phyloP scores from a whole-genome alignment of 805 yeast species.

The Kodamaea jinghongensis region DNA sequence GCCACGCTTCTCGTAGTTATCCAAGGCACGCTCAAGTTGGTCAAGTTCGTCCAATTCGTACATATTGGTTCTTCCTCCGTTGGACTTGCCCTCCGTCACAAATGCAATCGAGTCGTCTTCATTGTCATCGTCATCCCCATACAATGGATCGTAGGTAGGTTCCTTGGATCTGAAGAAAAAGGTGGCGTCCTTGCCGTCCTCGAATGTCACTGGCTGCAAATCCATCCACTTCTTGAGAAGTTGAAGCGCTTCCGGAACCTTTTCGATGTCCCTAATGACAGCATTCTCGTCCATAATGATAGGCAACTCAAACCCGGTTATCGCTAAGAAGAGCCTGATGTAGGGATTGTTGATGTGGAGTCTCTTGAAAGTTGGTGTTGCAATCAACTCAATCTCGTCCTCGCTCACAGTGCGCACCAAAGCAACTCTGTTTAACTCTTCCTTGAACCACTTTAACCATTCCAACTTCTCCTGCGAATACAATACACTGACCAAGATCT shows the following conservation, averaged over 20 bases:
- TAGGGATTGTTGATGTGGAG: slow-evolving; percentile 46
- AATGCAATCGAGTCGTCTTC: slow-evolving; percentile 25
- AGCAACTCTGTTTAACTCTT: slow-evolving; percentile 33
- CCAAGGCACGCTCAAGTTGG: slow-evolving; percentile 19
- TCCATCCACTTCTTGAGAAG: slow-evolving; percentile 43
- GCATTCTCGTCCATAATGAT: slow-evolving; percentile 38
- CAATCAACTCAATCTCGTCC: slow-evolving; percentile 10
- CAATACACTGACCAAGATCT: slow-evolving; percentile 50
- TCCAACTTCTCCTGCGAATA: slow-evolving; percentile 42
- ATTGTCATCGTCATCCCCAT: slow-evolving; percentile 23
- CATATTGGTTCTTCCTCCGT: slow-evolving; percentile 13
- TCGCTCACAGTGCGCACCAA: slow-evolving; percentile 20
- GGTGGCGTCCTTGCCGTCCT: slow-evolving; percentile 37
- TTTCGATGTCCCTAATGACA: slow-evolving; percentile 31
- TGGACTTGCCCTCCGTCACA: slow-evolving; percentile 10
- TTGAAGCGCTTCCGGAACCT: slow-evolving; percentile 32
- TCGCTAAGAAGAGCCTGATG: slow-evolving; percentile 41
- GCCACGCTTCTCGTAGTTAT: slow-evolving; percentile 15
- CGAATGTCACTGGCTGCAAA: slow-evolving; percentile 31
- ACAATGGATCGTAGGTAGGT: slow-evolving; percentile 13
- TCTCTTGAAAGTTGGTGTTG: slow-evolving; percentile 20
- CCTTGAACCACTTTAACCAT: slow-evolving; percentile 43
- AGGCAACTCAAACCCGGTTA: slow-evolving; percentile 48
- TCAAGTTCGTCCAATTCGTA: slow-evolving; percentile 42
- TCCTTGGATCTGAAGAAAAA: slow-evolving; percentile 29